These are phyloP conservation scores for Leccinum subgranulosum DNA, from an alignment of 768 basidiomycete genomes.

Conservation along the genomic window DNA sequence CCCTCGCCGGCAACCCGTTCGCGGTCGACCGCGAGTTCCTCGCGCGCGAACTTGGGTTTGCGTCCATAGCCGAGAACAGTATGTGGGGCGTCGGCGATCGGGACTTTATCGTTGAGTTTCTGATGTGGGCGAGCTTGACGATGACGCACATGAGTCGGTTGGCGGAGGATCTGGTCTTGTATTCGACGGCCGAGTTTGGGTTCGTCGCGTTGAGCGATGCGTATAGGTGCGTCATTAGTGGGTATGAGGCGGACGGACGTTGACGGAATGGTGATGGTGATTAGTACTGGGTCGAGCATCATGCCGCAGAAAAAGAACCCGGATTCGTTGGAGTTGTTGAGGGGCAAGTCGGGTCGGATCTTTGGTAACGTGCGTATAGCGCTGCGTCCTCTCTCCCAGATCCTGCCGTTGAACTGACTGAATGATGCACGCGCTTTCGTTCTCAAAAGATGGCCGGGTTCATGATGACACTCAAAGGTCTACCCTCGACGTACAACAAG, in stretches of 20 bases:
- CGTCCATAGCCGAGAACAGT: constrained; percentile 89
- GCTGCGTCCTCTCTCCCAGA: background rate
- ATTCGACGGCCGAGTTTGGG: constrained; percentile 96
- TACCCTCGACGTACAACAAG: constrained; percentile 99
- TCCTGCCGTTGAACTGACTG: background rate
- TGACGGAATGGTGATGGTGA: background rate
- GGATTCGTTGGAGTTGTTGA: constrained; percentile 90
- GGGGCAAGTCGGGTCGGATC: constrained; percentile 92
- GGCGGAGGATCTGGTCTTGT: constrained; percentile 95
- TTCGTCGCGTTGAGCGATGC: constrained; percentile 96
- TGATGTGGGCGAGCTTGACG: constrained; percentile 92
- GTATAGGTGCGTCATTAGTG: constrained; percentile 67
- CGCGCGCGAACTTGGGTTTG: constrained; percentile 85
- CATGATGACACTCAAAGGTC: constrained; percentile 94
- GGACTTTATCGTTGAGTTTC: constrained; percentile 94
- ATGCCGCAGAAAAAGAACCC: constrained; percentile 99
- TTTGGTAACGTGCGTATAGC: constrained; percentile 74
- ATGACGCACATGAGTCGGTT: constrained; percentile 94
- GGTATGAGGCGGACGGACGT: background rate
- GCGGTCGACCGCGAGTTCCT: constrained; percentile 91
- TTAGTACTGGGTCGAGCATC: constrained; percentile 95
- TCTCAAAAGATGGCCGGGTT: constrained; percentile 90
- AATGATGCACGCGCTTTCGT: background rate
- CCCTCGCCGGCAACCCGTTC: constrained; percentile 96
- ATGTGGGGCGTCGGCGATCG: constrained; percentile 96